Evolutionary conservation across 2,329 filamentous ascomycete genomes (phyloP).

Genomic region (Colletotrichum noveboracense): DNA sequence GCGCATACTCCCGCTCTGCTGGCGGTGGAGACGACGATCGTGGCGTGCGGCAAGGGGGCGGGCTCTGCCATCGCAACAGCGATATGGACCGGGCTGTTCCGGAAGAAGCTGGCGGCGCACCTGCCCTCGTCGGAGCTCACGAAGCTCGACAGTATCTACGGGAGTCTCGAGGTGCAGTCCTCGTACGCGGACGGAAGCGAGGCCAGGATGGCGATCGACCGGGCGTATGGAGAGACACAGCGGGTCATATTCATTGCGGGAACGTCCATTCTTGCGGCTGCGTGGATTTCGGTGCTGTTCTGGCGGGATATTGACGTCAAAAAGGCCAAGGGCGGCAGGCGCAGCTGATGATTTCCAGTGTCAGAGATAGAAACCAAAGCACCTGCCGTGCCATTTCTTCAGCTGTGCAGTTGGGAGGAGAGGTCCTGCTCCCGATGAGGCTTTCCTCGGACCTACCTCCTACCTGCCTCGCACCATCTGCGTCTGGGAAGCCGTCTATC

Average conservation of each 20-base stretch:
- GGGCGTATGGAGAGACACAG: conserved; percentile 43
- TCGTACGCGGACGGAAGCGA: conserved; percentile 43
- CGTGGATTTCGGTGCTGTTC: conserved; percentile 32
- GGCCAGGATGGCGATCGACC: conserved; percentile 45
- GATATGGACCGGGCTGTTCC: conserved; percentile 40
- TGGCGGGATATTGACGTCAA: conserved; percentile 34
- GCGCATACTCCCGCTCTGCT: conserved; percentile 31
- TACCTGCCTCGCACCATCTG: neutral
- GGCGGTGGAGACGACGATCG: conserved; percentile 26
- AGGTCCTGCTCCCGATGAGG: neutral
- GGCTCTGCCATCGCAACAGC: conserved; percentile 33
- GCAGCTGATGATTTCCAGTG: neutral
- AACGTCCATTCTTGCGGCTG: conserved; percentile 30
- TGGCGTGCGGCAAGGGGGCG: conserved; percentile 33
- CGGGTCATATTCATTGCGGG: conserved; percentile 40
- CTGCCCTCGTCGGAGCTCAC: conserved; percentile 19
- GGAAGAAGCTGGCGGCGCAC: conserved; percentile 17
- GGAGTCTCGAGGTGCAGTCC: conserved; percentile 35
- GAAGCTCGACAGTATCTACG: conserved; percentile 47
- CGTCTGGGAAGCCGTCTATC: neutral
- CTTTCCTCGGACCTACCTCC: neutral
- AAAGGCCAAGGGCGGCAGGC: neutral
- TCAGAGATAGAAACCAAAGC: too few species aligned
- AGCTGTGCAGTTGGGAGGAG: neutral
- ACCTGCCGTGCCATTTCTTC: neutral